A percentile compares a stretch with the other conserved stretches of the same genome.
These are phyloP conservation scores for Lophium mytilinum DNA, from an alignment of 495 filamentous ascomycete genomes.

Conservation along the genomic window DNA sequence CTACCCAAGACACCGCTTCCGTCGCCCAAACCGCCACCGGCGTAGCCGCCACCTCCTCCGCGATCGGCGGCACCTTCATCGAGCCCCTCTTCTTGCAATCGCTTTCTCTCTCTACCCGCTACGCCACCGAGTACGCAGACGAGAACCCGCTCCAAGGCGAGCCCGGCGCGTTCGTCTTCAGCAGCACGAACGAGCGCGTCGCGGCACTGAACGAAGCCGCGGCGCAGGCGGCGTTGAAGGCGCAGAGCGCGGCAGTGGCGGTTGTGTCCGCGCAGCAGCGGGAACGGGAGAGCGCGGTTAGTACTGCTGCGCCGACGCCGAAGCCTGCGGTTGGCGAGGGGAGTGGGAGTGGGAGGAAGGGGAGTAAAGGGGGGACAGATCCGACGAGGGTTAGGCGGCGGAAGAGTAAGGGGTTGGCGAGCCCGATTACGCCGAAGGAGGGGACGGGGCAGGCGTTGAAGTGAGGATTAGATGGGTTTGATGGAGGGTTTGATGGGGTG, in stretches of 20 bases:
- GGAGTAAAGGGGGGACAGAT: conserved; percentile 31
- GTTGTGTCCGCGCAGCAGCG: not conserved
- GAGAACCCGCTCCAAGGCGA: conserved; percentile 80
- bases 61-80: conserved; percentile 33
- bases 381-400: conserved; percentile 45
- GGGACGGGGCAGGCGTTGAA: not conserved
- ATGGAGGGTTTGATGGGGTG: no score
- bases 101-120: conserved; percentile 19
- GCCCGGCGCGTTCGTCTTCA: conserved; percentile 77
- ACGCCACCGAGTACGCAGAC: conserved; percentile 68
- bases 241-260: conserved; percentile 10
- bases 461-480: not conserved
- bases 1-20: not conserved
- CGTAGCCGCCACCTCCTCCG: not conserved
- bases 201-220: conserved; percentile 28
- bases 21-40: conserved; percentile 24
- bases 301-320: conserved; percentile 17
- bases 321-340: conserved; percentile 9
- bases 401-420: conserved; percentile 44
- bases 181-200: conserved; percentile 44
- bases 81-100: conserved; percentile 24
- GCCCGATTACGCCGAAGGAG: not conserved
- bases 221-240: conserved; percentile 3
- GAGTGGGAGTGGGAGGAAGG: conserved; percentile 13
- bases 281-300: conserved; percentile 7